phyloP scores from a whole-genome alignment of 1,139 yeast genomes.

The Groenewaldozyma auringiensis region DNA sequence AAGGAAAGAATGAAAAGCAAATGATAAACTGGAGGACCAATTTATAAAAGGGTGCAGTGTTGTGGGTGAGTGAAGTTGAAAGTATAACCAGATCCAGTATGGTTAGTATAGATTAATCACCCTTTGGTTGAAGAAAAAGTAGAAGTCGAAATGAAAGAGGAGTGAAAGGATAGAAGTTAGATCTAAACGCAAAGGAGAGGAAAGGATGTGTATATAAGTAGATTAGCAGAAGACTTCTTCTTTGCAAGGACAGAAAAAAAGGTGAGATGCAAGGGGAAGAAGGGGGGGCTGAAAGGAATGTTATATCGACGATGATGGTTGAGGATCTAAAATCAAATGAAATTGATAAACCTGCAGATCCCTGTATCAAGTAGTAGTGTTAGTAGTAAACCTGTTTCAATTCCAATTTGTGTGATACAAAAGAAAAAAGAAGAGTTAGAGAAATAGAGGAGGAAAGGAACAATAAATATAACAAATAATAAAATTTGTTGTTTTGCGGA shows the following conservation, averaged over 20 bases:
- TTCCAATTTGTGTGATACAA: too few species aligned
- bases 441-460: neutral
- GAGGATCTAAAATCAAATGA: neutral
- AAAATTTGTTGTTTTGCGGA: neutral
- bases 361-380: constrained; percentile 4
- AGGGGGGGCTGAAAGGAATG: constrained; percentile 1
- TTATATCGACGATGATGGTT: neutral
- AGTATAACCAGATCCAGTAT: neutral
- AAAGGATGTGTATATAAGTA: too few species aligned
- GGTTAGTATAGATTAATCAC: too few species aligned
- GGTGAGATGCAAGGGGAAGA: neutral
- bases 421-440: neutral
- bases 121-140: too few species aligned
- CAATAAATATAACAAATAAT: neutral
- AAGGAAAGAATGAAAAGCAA: constrained; percentile 4
- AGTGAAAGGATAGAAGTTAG: constrained; percentile 1
- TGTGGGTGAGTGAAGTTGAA: neutral
- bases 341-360: constrained; percentile 1
- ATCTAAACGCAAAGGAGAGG: neutral
- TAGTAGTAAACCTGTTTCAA: neutral
- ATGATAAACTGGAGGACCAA: neutral
- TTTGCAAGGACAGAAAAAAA: neutral
- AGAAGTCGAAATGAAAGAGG: constrained; percentile 2
- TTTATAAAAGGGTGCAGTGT: neutral
- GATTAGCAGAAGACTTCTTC: too few species aligned